phyloP scores from a whole-genome alignment of 1,284 basidiomycete genomes.

The Heliocybe sulcata region DNA sequence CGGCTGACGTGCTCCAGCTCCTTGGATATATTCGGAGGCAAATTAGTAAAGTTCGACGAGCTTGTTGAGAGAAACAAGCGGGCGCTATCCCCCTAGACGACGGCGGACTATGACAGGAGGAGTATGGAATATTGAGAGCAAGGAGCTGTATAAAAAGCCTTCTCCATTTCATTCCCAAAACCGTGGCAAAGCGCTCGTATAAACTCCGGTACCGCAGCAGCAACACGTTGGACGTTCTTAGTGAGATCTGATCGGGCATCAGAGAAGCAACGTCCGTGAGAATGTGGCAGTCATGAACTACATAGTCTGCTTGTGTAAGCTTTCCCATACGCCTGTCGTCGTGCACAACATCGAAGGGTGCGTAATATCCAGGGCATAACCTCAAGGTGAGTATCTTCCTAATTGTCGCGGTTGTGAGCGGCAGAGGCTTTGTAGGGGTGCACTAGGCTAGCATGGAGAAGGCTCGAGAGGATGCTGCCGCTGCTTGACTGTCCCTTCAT shows the following conservation, averaged over 20 bases:
- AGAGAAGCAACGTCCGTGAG: background rate
- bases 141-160: background rate
- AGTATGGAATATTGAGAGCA: background rate
- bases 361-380: background rate
- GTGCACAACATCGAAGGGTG: background rate
- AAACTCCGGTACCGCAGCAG: too few species aligned
- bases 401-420: background rate
- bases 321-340: background rate
- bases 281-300: background rate
- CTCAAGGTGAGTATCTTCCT: background rate
- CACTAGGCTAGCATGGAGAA: background rate
- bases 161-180: too few species aligned
- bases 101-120: background rate
- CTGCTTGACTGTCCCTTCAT: slow-evolving; percentile 9
- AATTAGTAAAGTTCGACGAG: slow-evolving; percentile 64
- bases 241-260: background rate
- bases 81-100: background rate
- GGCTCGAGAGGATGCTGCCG: slow-evolving; percentile 2
- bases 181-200: too few species aligned
- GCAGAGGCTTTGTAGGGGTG: background rate
- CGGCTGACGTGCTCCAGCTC: too few species aligned
- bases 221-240: background rate
- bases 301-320: background rate
- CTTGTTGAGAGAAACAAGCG: slow-evolving; percentile 33
- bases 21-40: slow-evolving; percentile 81